phyloP scores from a whole-genome alignment of 805 yeast species.

The Kazachstania bromeliacearum region DNA sequence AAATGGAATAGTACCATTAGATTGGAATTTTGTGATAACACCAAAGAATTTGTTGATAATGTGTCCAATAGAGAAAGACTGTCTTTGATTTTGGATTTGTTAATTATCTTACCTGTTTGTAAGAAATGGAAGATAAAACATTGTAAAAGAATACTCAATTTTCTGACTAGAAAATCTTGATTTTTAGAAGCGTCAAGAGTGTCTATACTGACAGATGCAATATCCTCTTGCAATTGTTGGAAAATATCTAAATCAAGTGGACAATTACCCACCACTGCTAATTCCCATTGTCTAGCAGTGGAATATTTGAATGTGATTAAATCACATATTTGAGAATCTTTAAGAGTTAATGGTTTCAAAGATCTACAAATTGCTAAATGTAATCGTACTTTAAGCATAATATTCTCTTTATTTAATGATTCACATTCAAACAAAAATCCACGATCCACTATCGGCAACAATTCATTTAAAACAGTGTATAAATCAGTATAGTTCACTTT shows the following conservation, averaged over 20 bases:
- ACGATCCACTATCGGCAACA: slow-evolving; percentile 3
- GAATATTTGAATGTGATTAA: not conserved
- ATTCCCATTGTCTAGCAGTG: slow-evolving; percentile 2
- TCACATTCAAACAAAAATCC: slow-evolving; percentile 3
- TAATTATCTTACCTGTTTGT: not conserved
- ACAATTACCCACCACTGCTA: not conserved
- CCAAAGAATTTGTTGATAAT: slow-evolving; percentile 7
- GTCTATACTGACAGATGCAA: not conserved
- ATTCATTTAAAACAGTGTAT: not conserved
- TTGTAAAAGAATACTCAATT: slow-evolving; percentile 7
- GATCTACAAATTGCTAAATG: slow-evolving; percentile 1
- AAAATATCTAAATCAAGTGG: slow-evolving; percentile 1
- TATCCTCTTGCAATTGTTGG: not conserved
- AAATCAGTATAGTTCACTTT: not conserved
- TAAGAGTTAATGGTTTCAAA: not conserved
- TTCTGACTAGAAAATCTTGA: not conserved
- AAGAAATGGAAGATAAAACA: slow-evolving; percentile 8
- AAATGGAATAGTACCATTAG: slow-evolving; percentile 18
- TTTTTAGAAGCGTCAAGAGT: not conserved
- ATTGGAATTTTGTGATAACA: slow-evolving; percentile 17
- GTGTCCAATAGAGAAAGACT: not conserved
- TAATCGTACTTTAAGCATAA: slow-evolving; percentile 1
- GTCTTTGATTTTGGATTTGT: not conserved
- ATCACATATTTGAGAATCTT: not conserved
- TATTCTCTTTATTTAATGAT: not conserved